Conservation (phyloP, 2,329 filamentous ascomycete genomes). For the Stagonosporopsis cucurbitacearum region DNA sequence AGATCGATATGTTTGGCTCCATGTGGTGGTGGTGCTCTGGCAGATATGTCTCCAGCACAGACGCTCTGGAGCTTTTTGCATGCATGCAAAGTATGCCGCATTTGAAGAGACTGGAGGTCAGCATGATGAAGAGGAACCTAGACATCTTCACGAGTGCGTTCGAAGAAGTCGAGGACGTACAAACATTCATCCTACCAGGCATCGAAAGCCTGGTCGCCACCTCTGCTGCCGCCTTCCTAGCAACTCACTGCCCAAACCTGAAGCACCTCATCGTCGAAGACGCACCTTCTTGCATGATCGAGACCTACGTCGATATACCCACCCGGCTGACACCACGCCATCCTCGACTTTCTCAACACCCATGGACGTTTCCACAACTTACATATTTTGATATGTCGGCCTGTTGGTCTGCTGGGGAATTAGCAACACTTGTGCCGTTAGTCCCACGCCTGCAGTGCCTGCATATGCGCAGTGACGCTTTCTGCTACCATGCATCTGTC, state of each 20-base stretch:
- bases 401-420: slow-evolving; percentile 20
- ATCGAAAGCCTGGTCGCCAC: slow-evolving; percentile 17
- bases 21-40: slow-evolving; percentile 30
- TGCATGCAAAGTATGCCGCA: slow-evolving; percentile 11
- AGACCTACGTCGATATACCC: slow-evolving; percentile 17
- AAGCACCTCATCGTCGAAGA: slow-evolving; percentile 18
- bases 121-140: slow-evolving; percentile 29
- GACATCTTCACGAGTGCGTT: slow-evolving; percentile 25
- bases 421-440: slow-evolving; percentile 9
- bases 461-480: slow-evolving; percentile 22
- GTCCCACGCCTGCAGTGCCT: slow-evolving; percentile 19
- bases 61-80: slow-evolving; percentile 23
- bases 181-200: slow-evolving; percentile 10
- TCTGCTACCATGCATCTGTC: slow-evolving; percentile 24
- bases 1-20: slow-evolving; percentile 27
- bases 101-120: slow-evolving; percentile 20
- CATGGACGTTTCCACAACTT: slow-evolving; percentile 1
- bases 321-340: slow-evolving; percentile 9
- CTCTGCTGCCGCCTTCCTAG: slow-evolving; percentile 20
- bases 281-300: slow-evolving; percentile 19
- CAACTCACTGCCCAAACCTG: slow-evolving; percentile 20
- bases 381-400: slow-evolving; percentile 22
- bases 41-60: slow-evolving; percentile 20
- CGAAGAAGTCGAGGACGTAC: background rate
- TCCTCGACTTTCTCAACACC: background rate